A percentile compares a stretch with the other conserved stretches of the same genome.
phyloP scores from a whole-genome alignment of 1,139 yeast genomes.

The Yamadazyma trypodendri region DNA sequence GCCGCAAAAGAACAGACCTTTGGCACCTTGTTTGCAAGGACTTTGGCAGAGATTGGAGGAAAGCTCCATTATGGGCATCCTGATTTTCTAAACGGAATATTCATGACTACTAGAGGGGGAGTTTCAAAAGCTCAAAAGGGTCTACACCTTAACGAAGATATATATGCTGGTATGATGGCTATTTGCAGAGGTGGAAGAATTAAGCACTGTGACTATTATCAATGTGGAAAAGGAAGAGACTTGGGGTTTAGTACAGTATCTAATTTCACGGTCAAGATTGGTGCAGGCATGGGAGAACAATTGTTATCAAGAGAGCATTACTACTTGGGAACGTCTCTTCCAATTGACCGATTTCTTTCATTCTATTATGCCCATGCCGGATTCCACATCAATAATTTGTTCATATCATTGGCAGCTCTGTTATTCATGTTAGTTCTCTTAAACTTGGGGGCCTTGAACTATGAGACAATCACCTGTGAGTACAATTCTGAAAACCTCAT shows the following conservation, averaged over 20 bases:
- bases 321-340: constrained; percentile 75
- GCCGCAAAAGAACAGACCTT: constrained; percentile 94
- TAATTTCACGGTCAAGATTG: constrained; percentile 84
- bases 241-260: constrained; percentile 82
- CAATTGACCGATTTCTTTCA: constrained; percentile 76
- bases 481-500: constrained; percentile 44
- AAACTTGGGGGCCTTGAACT: constrained; percentile 64
- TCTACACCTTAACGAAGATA: constrained; percentile 83
- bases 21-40: constrained; percentile 85
- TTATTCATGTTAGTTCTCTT: constrained; percentile 66
- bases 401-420: constrained; percentile 73
- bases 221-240: constrained; percentile 92
- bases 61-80: constrained; percentile 93
- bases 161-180: constrained; percentile 89
- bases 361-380: constrained; percentile 94
- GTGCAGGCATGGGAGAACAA: constrained; percentile 96
- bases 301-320: constrained; percentile 80
- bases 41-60: constrained; percentile 83
- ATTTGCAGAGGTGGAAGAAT: constrained; percentile 79
- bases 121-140: constrained; percentile 88
- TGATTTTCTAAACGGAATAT: constrained; percentile 78
- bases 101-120: constrained; percentile 91
- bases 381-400: constrained; percentile 78
- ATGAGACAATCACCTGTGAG: constrained; percentile 59
- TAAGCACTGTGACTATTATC: constrained; percentile 84